These are phyloP conservation scores for Piper betle DNA, from an alignment of 164 flowering plant genomes.

Conservation along the genomic window DNA sequence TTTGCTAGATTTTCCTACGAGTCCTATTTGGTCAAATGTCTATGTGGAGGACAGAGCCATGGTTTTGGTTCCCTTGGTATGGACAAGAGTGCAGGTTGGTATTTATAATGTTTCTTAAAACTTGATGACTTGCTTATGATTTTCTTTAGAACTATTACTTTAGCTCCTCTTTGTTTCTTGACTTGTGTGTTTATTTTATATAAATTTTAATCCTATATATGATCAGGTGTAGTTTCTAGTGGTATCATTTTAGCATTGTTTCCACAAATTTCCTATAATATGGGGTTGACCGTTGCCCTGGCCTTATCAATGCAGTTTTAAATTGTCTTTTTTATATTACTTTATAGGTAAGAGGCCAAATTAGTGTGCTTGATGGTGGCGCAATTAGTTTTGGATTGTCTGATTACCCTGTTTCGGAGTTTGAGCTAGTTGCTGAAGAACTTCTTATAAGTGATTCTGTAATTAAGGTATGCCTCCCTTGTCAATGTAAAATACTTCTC, in stretches of 20 bases:
- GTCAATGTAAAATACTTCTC: too few relatives aligned
- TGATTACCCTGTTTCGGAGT: conserved; percentile 65
- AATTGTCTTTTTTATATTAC: conserved; percentile 11
- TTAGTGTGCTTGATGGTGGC: conserved; percentile 58
- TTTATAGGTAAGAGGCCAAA: conserved; percentile 76
- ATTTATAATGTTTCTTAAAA: not conserved
- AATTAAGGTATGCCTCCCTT: conserved; percentile 37
- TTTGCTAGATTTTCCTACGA: conserved; percentile 71
- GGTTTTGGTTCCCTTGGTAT: conserved; percentile 80
- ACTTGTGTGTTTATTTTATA: too few relatives aligned
- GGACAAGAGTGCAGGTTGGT: conserved; percentile 88
- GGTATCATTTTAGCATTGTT: too few relatives aligned
- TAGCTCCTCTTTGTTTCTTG: not conserved
- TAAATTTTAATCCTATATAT: too few relatives aligned
- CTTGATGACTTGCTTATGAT: not conserved
- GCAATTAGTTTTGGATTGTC: conserved; percentile 76
- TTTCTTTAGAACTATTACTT: not conserved
- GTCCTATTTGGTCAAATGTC: conserved; percentile 74
- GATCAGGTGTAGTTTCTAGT: too few relatives aligned
- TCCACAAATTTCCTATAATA: too few relatives aligned
- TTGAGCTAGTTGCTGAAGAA: conserved; percentile 96
- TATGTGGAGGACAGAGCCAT: conserved; percentile 77
- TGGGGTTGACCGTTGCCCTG: too few relatives aligned
- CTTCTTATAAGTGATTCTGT: conserved; percentile 86
- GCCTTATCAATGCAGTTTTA: not conserved